A percentile compares a stretch with the other conserved stretches of the same genome.
Evolutionary conservation across 2,329 filamentous ascomycete genomes (phyloP).

Genomic region (Pestalotiopsis sp.): DNA sequence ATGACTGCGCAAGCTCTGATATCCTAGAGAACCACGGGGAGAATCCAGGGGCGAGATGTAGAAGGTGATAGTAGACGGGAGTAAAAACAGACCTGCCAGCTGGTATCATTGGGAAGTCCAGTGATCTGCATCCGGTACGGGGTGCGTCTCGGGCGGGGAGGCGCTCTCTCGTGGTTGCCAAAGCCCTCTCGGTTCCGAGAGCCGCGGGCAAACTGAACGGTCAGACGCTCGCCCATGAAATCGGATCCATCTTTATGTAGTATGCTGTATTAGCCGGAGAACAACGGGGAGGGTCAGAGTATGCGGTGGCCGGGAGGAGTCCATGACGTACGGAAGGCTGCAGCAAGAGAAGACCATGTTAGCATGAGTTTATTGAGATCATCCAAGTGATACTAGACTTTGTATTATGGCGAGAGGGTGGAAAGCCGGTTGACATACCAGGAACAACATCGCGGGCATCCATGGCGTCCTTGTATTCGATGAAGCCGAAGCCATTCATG

Average conservation of each 20-base stretch:
- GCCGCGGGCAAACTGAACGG: conserved; percentile 96
- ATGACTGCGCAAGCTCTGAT: conserved; percentile 28
- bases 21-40: conserved; percentile 26
- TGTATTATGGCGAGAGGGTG: neutral
- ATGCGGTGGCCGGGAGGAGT: conserved; percentile 36
- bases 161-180: conserved; percentile 57
- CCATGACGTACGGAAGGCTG: conserved; percentile 64
- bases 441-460: conserved; percentile 98
- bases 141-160: conserved; percentile 85
- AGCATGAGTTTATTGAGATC: conserved; percentile 17
- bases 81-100: conserved; percentile 96
- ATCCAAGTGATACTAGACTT: conserved; percentile 15
- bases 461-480: conserved; percentile 98
- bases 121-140: conserved; percentile 96
- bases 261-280: conserved; percentile 39
- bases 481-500: conserved; percentile 99
- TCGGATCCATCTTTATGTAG: conserved; percentile 82
- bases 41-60: conserved; percentile 33
- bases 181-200: conserved; percentile 60
- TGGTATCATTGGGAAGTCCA: conserved; percentile 96
- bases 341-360: conserved; percentile 23
- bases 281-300: conserved; percentile 29
- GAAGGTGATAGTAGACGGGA: conserved; percentile 55
- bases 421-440: conserved; percentile 61
- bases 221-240: conserved; percentile 96